A percentile compares a stretch with the other conserved stretches of the same genome.
phyloP scores from a whole-genome alignment of 2,329 filamentous ascomycete species.

The Phoma herbarum region DNA sequence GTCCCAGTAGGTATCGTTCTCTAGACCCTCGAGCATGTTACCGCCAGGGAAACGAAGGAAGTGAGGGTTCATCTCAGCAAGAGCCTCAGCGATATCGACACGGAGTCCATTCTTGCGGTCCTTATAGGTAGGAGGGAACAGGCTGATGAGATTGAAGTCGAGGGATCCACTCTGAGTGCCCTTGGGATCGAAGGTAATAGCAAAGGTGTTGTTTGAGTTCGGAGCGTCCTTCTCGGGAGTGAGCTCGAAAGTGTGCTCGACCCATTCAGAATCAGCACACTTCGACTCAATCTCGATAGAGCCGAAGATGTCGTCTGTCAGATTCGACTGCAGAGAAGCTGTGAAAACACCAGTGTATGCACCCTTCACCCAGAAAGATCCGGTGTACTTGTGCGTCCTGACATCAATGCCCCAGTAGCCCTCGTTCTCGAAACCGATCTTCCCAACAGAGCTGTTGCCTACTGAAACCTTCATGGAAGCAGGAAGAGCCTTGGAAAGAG shows the following conservation, averaged over 20 bases:
- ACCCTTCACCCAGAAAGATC: constrained; percentile 60
- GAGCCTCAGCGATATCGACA: constrained; percentile 59
- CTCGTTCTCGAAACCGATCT: constrained; percentile 59
- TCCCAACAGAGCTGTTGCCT: constrained; percentile 47
- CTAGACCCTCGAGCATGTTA: constrained; percentile 55
- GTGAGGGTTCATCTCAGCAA: constrained; percentile 53
- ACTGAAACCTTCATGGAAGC: constrained; percentile 54
- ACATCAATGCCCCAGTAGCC: constrained; percentile 64
- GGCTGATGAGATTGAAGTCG: constrained; percentile 61
- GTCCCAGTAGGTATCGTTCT: constrained; percentile 39
- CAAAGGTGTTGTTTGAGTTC: constrained; percentile 62
- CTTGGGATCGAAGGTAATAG: constrained; percentile 59
- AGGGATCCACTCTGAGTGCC: constrained; percentile 37
- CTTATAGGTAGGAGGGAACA: constrained; percentile 66
- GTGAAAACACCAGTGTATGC: constrained; percentile 49
- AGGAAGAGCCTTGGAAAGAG: constrained; percentile 57
- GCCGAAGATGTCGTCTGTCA: constrained; percentile 55
- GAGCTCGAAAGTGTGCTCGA: constrained; percentile 54
- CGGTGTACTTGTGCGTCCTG: constrained; percentile 57
- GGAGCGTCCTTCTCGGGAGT: constrained; percentile 49
- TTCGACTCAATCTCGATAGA: constrained; percentile 41
- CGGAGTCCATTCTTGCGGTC: constrained; percentile 61
- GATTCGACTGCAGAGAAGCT: constrained; percentile 51
- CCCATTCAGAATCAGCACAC: constrained; percentile 48
- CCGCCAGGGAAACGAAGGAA: constrained; percentile 63